Evolutionary conservation across 768 basidiomycete genomes (phyloP).

Genomic region (Podaxis rugospora): DNA sequence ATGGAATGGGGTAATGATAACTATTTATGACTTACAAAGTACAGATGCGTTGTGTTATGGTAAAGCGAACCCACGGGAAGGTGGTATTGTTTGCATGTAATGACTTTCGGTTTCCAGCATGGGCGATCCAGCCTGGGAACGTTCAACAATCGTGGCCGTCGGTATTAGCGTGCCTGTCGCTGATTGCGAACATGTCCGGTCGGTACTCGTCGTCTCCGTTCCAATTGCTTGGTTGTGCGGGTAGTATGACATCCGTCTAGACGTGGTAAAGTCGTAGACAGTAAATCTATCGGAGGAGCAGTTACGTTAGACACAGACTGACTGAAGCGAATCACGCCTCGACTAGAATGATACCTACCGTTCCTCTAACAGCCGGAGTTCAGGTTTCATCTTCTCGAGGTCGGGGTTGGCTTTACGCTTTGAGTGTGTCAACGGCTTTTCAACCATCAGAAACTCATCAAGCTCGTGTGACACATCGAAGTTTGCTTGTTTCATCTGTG

Average conservation of each 20-base stretch:
- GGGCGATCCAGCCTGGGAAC: conserved; percentile 43
- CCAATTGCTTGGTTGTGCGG: conserved; percentile 68
- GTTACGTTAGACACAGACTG: neutral
- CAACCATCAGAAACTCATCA: conserved; percentile 95
- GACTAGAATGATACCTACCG: conserved; percentile 49
- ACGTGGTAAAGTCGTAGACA: conserved; percentile 77
- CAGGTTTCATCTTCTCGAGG: conserved; percentile 84
- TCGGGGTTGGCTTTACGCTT: conserved; percentile 89
- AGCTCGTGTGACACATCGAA: conserved; percentile 97
- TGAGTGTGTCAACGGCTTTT: conserved; percentile 93
- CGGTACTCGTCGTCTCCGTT: conserved; percentile 36
- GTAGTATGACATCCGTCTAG: conserved; percentile 80
- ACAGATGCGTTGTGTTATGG: neutral
- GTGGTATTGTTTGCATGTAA: conserved; percentile 19
- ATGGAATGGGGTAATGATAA: too few species aligned
- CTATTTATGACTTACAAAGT: conserved; percentile 8
- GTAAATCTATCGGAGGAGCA: conserved; percentile 59
- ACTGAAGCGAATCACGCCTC: neutral
- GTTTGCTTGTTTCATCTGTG: conserved; percentile 91
- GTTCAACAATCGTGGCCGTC: conserved; percentile 44
- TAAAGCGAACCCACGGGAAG: conserved; percentile 4
- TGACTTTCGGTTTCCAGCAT: conserved; percentile 29
- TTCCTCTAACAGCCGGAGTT: conserved; percentile 89
- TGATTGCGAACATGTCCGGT: conserved; percentile 39
- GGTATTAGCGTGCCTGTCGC: conserved; percentile 37